Conservation (phyloP, 2,329 filamentous ascomycete genomes). For the Penicillium sp. region DNA sequence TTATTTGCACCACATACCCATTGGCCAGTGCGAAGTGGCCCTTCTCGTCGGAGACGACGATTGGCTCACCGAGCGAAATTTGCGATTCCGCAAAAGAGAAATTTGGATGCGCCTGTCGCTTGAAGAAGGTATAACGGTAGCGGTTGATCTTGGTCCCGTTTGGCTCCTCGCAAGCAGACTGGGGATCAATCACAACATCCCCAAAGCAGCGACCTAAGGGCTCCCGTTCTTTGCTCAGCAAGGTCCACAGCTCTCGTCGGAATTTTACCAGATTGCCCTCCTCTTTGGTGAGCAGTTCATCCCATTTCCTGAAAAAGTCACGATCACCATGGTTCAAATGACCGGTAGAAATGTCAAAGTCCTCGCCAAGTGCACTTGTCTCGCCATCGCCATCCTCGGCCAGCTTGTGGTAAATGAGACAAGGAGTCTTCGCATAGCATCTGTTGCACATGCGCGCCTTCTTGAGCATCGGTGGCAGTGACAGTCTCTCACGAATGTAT, state of each 20-base stretch:
- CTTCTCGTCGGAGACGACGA: conserved; percentile 92
- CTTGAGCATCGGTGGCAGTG: conserved; percentile 80
- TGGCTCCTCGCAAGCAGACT: conserved; percentile 64
- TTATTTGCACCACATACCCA: conserved; percentile 77
- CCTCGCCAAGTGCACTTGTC: conserved; percentile 71
- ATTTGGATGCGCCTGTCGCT: conserved; percentile 54
- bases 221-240: conserved; percentile 84
- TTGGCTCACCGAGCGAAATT: conserved; percentile 76
- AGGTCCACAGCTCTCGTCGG: conserved; percentile 89
- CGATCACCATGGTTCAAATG: conserved; percentile 70
- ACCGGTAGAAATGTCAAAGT: conserved; percentile 74
- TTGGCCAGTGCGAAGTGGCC: conserved; percentile 94
- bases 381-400: conserved; percentile 78
- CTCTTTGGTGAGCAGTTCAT: conserved; percentile 85
- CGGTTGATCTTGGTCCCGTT: conserved; percentile 81
- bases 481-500: conserved; percentile 73
- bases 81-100: conserved; percentile 93
- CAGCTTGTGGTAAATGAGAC: conserved; percentile 90
- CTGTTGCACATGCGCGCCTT: conserved; percentile 74
- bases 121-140: conserved; percentile 79
- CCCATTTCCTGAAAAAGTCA: conserved; percentile 92
- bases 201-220: conserved; percentile 84
- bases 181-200: conserved; percentile 75
- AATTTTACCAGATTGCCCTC: conserved; percentile 85
- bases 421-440: conserved; percentile 86